Conservation (phyloP, 805 yeast species). For the Pichia gijzeniarum region DNA sequence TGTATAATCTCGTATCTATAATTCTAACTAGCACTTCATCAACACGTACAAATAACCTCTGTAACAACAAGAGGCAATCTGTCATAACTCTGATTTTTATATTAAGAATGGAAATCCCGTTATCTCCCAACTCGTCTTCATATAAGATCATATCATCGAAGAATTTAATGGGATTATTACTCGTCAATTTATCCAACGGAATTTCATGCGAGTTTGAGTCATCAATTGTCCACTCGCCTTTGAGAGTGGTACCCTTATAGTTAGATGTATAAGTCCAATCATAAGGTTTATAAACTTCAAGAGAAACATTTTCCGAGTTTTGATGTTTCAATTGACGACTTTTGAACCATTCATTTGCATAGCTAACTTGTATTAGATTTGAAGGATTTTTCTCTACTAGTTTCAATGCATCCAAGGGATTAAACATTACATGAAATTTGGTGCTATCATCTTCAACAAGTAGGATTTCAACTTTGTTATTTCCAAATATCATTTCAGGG, state of each 20-base stretch:
- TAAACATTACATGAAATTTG: slow-evolving; percentile 47
- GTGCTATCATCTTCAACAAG: slow-evolving; percentile 9
- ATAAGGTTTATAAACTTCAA: slow-evolving; percentile 69
- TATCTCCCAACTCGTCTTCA: slow-evolving; percentile 96
- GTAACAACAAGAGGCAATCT: slow-evolving; percentile 62
- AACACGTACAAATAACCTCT: slow-evolving; percentile 77
- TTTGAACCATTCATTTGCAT: slow-evolving; percentile 76
- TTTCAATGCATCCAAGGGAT: slow-evolving; percentile 70
- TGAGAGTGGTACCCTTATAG: slow-evolving; percentile 56
- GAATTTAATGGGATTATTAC: slow-evolving; percentile 74
- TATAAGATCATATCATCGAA: slow-evolving; percentile 83
- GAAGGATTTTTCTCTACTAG: slow-evolving; percentile 42
- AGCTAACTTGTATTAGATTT: slow-evolving; percentile 61
- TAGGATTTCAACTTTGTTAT: slow-evolving; percentile 50
- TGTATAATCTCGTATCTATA: slow-evolving; percentile 75
- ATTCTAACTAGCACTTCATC: slow-evolving; percentile 84
- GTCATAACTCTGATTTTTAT: slow-evolving; percentile 88
- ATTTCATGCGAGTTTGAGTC: slow-evolving; percentile 31
- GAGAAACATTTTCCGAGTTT: slow-evolving; percentile 25
- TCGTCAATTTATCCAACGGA: slow-evolving; percentile 66
- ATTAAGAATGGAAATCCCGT: slow-evolving; percentile 76
- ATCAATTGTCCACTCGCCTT: slow-evolving; percentile 19
- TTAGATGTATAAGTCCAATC: slow-evolving; percentile 94
- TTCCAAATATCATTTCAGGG: slow-evolving; percentile 98
- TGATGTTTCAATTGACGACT: slow-evolving; percentile 31